Percentiles rank a stretch among this genome's conserved stretches.
phyloP scores from a whole-genome alignment of 176 grass and related monocot species.

The Oryza glumipatula region DNA sequence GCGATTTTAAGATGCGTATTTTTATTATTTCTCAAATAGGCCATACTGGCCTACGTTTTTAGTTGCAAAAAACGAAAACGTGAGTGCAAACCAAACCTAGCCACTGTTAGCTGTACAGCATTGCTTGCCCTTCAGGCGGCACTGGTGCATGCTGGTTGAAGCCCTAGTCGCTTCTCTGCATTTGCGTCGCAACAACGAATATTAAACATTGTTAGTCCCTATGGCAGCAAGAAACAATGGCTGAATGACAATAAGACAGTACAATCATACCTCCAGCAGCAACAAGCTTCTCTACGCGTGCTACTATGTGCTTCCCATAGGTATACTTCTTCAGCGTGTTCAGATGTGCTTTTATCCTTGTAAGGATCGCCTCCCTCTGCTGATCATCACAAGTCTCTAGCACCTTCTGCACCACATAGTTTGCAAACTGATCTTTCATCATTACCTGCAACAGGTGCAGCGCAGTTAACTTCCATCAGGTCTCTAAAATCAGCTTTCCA shows the following conservation, averaged over 20 bases:
- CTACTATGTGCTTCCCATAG: conserved; percentile 90
- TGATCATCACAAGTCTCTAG: conserved; percentile 87
- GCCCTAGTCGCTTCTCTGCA: conserved; percentile 70
- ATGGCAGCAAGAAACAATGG: background rate
- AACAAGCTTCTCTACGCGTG: conserved; percentile 85
- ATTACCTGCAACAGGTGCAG: conserved; percentile 56
- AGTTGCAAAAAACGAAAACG: conserved; percentile 57
- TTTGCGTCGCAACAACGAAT: background rate
- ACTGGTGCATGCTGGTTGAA: conserved; percentile 56
- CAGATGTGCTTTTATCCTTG: conserved; percentile 80
- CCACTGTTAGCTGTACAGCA: conserved; percentile 86
- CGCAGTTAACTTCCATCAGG: background rate
- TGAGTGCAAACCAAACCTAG: conserved; percentile 50
- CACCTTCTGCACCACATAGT: conserved; percentile 95
- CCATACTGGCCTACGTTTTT: conserved; percentile 40
- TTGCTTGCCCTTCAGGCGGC: conserved; percentile 42
- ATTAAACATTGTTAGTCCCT: background rate
- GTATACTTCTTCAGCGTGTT: conserved; percentile 92
- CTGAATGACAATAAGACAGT: background rate
- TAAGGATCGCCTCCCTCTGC: conserved; percentile 85
- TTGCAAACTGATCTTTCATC: conserved; percentile 96
- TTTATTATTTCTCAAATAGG: conserved; percentile 27
- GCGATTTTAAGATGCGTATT: conserved; percentile 40
- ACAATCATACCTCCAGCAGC: conserved; percentile 68
- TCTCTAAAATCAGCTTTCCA: background rate